Base-by-base conservation (phyloP, 2,329 filamentous ascomycete species). In the Neoscytalidium dimidiatum region DNA sequence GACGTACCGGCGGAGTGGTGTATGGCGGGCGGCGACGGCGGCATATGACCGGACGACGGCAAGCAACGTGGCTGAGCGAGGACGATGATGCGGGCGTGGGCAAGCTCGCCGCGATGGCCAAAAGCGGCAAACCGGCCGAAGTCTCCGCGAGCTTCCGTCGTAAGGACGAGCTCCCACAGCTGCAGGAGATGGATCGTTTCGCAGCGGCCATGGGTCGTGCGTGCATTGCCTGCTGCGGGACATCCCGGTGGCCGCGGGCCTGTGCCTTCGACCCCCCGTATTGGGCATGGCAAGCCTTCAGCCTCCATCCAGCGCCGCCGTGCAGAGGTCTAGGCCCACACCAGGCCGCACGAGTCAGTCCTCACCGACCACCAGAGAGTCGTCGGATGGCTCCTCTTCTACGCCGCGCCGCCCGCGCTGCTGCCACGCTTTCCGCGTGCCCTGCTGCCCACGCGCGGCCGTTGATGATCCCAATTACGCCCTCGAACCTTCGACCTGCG, bases 111-210 rank as follows among this genome's bases (percentile, higher is more conserved):
- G 49, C 29, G 14, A 26, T 11, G 19, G 33, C 33, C 48, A 4
- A 46, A 56, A 33, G 13, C 26, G 48, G 48, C 61, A 64, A 56
- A 35, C 49, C 48, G 48, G 49, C 60, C 60, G 60, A 28, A 21
- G 49, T 31, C 48, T 57, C 62, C 62, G 51, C 51, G n/a, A 29
- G 28, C 28, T 57, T 64, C 62, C 62, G 62, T 48, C 21, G 31
- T 21, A 19, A 17, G 9, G 38, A 41, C 38, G n/a, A 17, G 5
- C 38, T 41, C 38, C 23, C 9, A n/a, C n/a, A 46, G 26, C 19
- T 60, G 61, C 61, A 53, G 48, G 26, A 57, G 53, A 57, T 56
- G 52, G 58, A 62, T 62, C 58, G 60, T 23, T 62, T 62, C 33
- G 23, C 41, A 21, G 46, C n/a, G 29, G 31, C 26, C 28, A 21